These are phyloP conservation scores for Yamadazyma philogaea DNA, from an alignment of 805 yeast genomes.

Conservation along the genomic window DNA sequence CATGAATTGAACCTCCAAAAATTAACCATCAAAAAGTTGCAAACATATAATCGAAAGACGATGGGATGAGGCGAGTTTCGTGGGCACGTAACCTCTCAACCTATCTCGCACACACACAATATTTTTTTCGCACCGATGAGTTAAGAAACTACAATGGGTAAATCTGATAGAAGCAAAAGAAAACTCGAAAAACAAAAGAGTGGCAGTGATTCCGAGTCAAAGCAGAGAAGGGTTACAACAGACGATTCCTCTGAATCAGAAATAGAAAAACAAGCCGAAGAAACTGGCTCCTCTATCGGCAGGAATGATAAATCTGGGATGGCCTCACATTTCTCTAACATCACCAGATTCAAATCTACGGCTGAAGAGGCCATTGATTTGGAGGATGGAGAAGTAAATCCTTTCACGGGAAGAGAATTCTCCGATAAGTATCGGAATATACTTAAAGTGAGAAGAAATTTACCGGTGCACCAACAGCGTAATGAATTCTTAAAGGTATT, in stretches of 20 bases:
- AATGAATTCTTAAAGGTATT: slow-evolving; percentile 81
- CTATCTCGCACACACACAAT: not conserved
- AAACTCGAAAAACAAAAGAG: slow-evolving; percentile 2
- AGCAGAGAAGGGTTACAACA: slow-evolving; percentile 4
- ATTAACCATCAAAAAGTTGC: no score
- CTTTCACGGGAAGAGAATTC: slow-evolving; percentile 71
- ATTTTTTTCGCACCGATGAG: slow-evolving; percentile 10
- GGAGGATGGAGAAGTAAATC: slow-evolving; percentile 61
- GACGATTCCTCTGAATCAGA: slow-evolving; percentile 8
- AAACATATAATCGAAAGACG: no score
- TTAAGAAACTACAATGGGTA: slow-evolving; percentile 6
- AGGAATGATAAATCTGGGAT: slow-evolving; percentile 3
- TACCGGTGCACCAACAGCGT: slow-evolving; percentile 94
- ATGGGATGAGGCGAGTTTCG: no score
- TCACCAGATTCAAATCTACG: slow-evolving; percentile 62
- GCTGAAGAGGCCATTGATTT: slow-evolving; percentile 57
- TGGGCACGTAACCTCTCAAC: not conserved
- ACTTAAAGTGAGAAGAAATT: slow-evolving; percentile 70
- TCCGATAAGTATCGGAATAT: slow-evolving; percentile 72
- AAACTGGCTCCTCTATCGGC: not conserved
- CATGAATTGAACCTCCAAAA: no score
- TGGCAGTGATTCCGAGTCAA: not conserved
- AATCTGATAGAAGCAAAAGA: slow-evolving; percentile 10
- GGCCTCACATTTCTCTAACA: slow-evolving; percentile 7
- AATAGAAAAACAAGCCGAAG: slow-evolving; percentile 2